Conservation (phyloP, 148 eudicot genomes). For the Rhododendron williamsianum region DNA sequence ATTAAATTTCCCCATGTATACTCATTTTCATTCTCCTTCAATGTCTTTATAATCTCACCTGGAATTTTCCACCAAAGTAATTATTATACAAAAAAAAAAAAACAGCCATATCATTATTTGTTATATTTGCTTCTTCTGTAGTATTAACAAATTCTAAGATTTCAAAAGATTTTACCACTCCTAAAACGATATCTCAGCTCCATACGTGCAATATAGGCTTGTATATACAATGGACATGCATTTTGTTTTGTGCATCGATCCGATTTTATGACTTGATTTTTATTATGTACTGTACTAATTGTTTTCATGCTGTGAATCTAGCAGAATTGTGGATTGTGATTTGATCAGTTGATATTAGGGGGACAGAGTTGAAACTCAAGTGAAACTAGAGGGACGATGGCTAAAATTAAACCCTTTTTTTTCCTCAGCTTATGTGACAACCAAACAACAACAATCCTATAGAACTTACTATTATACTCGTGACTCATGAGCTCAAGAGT, state of each 20-base stretch:
- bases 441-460: not conserved
- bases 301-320: no score
- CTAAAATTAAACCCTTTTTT: not conserved
- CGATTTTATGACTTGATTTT: not conserved
- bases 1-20: slow-evolving; percentile 76
- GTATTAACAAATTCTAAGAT: not conserved
- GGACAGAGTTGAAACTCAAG: not conserved
- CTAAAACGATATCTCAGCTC: no score
- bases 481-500: slow-evolving; percentile 72
- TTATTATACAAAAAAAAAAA: not conserved
- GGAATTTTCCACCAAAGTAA: slow-evolving; percentile 12
- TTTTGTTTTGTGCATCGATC: not conserved
- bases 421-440: not conserved
- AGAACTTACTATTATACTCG: slow-evolving; percentile 66
- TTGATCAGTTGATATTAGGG: no score
- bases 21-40: slow-evolving; percentile 81
- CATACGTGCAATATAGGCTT: not conserved
- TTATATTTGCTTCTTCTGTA: no score
- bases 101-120: no score
- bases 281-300: no score
- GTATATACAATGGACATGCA: not conserved
- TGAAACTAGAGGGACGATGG: not conserved
- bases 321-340: no score
- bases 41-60: slow-evolving; percentile 83
- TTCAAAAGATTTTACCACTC: not conserved